Evolutionary conservation across 129 eudicot genomes (phyloP), one percentile per base, ranked within the genome.

Genomic region (Tagetes erecta): DNA sequence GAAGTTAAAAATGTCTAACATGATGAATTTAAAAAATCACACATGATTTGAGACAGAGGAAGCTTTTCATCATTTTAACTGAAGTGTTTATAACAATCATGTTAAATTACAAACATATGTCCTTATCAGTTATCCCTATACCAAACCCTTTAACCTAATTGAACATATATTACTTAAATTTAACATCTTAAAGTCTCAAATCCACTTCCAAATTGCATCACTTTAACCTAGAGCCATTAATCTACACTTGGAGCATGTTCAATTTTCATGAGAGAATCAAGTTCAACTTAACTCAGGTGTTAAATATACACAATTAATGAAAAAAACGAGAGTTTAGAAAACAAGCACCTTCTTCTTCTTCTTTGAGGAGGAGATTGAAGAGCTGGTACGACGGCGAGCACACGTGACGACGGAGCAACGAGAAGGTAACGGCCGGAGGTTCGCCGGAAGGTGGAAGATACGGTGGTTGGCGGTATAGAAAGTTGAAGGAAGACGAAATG

Each of bases 381-480:
- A 71, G 46, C 47, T 14, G 73, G 77, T 65, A 35, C 88, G 89
- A 8, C 97, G 97, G 82, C 92, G 81, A 79, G 87, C 76, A 73
- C 68, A 87, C 39, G 85, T 34, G 42, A 88, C 59, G 70, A 81
- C 58, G 40, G 84, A 75, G 76, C 83, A 81, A 34, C 83, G 67
- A 55, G 83, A 75, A 55, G 81, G 53, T 1, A 36, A 30, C 53
- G 34, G 37, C 14, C 73, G 74, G 7, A 7, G 67, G 83, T 42
- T 65, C 74, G 60, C 31, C 41, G 78, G 76, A 3, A 11, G 63
- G 75, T 76, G 50, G 47, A 76, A 80, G 53, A 72, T 44, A 73
- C 79, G 80, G 49, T 84, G 65, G 31, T 42, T 78, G 53, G 64
- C 51, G 45, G 63, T 49, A 34, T 64, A 65, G 77, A 33, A 47